phyloP scores from a whole-genome alignment of 78 protist species.

The Diacronema lutheri region DNA sequence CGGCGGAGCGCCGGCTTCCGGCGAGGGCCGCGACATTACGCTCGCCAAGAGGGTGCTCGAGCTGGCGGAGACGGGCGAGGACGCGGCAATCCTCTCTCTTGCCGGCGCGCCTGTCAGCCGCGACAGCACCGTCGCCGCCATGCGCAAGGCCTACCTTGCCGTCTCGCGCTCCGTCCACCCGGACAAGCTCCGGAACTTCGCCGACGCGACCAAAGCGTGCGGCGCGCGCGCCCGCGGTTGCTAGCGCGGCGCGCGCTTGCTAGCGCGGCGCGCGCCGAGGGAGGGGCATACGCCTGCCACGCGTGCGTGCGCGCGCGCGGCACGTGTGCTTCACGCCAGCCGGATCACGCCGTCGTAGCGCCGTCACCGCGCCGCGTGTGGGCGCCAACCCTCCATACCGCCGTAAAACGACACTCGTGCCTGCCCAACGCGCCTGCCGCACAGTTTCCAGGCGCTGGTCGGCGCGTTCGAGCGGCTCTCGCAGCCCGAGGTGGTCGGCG shows the following conservation, averaged over 20 bases:
- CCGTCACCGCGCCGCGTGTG: no score
- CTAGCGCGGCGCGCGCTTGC: not conserved
- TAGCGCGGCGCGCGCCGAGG: no score
- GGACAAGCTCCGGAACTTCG: not conserved
- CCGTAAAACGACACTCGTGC: no score
- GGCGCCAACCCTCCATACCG: no score
- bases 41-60: not conserved
- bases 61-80: not conserved
- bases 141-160: not conserved
- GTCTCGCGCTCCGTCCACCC: slow-evolving; percentile 5
- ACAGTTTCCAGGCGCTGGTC: not conserved
- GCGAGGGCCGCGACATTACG: not conserved
- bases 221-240: not conserved
- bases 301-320: no score
- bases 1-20: not conserved
- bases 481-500: not conserved
- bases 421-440: no score
- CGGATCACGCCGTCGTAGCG: no score
- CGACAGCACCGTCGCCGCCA: not conserved
- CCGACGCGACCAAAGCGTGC: not conserved
- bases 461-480: not conserved
- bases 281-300: no score
- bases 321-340: no score
- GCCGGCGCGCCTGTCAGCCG: not conserved
- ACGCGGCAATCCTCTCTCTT: not conserved